phyloP scores from a whole-genome alignment of 495 filamentous ascomycete genomes.

The Clohesyomyces aquaticus region DNA sequence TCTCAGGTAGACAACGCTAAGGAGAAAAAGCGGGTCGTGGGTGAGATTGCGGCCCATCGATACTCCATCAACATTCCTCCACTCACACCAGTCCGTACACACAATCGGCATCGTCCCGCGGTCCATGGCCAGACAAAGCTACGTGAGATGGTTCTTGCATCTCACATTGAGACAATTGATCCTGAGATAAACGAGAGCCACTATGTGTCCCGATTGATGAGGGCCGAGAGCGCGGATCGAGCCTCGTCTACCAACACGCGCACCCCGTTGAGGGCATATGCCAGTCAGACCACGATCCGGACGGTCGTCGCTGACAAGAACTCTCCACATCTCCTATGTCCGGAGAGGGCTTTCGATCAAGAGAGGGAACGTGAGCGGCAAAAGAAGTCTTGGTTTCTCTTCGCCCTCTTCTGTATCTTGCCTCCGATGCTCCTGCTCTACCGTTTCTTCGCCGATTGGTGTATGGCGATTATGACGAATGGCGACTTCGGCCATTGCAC shows the following conservation, averaged over 20 bases:
- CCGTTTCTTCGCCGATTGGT: constrained; percentile 15
- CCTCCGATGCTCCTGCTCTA: constrained; percentile 34
- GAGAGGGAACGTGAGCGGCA: constrained; percentile 13
- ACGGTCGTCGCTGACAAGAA: constrained; percentile 13
- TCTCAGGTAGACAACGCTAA: too few species aligned
- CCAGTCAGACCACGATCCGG: constrained; percentile 4
- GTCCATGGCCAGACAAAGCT: constrained; percentile 37
- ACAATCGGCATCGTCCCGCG: constrained; percentile 14
- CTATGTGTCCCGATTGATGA: constrained; percentile 19
- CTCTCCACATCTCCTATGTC: constrained; percentile 29
- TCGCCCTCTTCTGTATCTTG: constrained; percentile 22
- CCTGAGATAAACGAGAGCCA: constrained; percentile 5
- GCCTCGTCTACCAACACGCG: constrained; percentile 20
- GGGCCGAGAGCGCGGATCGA: neutral
- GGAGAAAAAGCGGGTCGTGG: neutral
- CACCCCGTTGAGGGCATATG: constrained; percentile 11
- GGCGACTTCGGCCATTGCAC: constrained; percentile 17
- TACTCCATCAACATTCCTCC: neutral
- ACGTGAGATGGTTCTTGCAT: constrained; percentile 33
- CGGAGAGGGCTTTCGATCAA: constrained; percentile 13
- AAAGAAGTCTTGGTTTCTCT: constrained; percentile 27
- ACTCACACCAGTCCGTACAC: neutral
- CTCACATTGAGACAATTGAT: constrained; percentile 16
- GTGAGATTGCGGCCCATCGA: neutral
- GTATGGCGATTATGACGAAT: constrained; percentile 12